These are phyloP conservation scores for Comarum palustre DNA, from an alignment of 306 rosid species.

Conservation along the genomic window DNA sequence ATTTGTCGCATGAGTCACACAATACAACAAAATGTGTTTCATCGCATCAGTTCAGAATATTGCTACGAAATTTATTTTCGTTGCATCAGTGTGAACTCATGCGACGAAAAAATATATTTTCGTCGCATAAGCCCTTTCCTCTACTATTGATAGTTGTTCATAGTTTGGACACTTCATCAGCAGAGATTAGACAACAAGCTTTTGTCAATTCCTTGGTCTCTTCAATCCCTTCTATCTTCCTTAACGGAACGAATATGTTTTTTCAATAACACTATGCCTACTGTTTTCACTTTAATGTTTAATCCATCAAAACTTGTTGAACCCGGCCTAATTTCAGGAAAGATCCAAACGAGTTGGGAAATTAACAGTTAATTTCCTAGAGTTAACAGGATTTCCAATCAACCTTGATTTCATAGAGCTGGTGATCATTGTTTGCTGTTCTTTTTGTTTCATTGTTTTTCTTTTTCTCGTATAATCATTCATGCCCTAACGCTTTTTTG, in stretches of 20 bases:
- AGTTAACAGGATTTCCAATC: not conserved
- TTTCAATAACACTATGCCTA: not conserved
- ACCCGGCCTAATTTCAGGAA: not conserved
- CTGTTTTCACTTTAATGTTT: conserved; percentile 2
- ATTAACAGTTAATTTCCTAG: not conserved
- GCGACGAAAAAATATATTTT: no score
- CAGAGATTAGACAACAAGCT: not conserved
- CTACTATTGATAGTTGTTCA: no score
- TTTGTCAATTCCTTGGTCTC: not conserved
- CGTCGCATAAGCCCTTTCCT: no score
- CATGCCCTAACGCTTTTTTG: no score
- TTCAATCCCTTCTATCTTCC: not conserved
- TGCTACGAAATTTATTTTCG: no score
- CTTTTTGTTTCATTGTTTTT: not conserved
- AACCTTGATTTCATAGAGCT: not conserved
- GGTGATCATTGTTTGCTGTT: not conserved
- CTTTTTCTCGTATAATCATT: not conserved
- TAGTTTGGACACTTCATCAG: not conserved
- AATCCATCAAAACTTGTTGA: not conserved
- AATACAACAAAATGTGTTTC: no score
- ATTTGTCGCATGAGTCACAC: no score
- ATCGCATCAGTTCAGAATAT: no score
- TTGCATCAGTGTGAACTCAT: no score
- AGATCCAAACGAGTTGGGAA: not conserved
- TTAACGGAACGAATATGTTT: not conserved